Base-by-base conservation (phyloP, 2,329 filamentous ascomycete species). In the Stagonosporopsis chrysanthemi region DNA sequence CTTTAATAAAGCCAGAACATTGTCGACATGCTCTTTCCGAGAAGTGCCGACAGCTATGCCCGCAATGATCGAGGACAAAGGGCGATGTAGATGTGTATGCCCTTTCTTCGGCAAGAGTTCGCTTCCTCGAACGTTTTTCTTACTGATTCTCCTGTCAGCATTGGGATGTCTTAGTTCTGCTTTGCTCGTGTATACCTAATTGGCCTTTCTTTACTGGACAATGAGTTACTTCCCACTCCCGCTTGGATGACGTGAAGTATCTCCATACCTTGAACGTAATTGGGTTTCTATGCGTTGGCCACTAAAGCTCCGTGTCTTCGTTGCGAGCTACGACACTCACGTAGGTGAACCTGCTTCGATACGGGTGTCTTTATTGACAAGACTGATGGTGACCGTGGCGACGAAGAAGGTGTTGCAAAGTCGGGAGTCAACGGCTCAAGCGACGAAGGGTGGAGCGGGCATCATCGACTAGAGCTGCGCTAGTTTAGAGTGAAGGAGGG, bases 11-110 rank as follows among this genome's bases (percentile, higher is more conserved):
- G 28, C 36, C n/a, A 17, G 12, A 26, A 5, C 33, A 51, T 33
- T 42, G 15, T 54, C 47, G 58, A 31, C 36, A 50, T 28, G 28
- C 47, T 52, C 45, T 29, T 50, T 47, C 67, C 62, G 67, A 68
- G 63, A 70, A 70, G 64, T 67, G 54, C 39, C 39, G 23, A 35
- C 24, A 57, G 48, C 45, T 52, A 33, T 26, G 22, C 22, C 12
- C 14, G 12, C 19, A n/a, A 31, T 31, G 12, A 14, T 35, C 14
- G 12, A 11, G 9, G 29, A 35, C 19, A 28, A 46, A 35, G 29
- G 29, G 43, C 50, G 23, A 38, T 55, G 53, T 63, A 56, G 47
- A 62, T 61, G 51, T 56, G 28, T 43, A 28, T 46, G 28, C 42
- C 56, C 45, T 17, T 8, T 29, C 53, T 52, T 44, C 39, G 19